Percentiles rank a stretch among this genome's conserved stretches.
These are phyloP conservation scores for Aspergillus oerlinghausenensis DNA, from an alignment of 2,329 filamentous ascomycete genomes.

Conservation along the genomic window DNA sequence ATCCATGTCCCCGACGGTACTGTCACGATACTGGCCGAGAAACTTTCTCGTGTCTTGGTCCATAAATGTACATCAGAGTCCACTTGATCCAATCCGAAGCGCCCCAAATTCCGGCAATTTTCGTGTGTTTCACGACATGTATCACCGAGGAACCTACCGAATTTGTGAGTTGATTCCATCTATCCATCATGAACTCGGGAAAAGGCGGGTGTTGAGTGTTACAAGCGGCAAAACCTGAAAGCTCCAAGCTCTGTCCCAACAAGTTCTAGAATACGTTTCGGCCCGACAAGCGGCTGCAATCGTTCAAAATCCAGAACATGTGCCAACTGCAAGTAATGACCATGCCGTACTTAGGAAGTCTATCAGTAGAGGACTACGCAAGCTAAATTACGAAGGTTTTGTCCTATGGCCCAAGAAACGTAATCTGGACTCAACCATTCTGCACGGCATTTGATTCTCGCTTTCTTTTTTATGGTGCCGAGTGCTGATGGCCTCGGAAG, in stretches of 20 bases:
- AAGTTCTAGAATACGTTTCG: conserved; percentile 14
- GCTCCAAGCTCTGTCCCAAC: conserved; percentile 1
- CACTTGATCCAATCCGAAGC: neutral
- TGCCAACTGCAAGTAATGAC: neutral
- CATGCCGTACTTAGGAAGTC: neutral
- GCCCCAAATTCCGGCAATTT: conserved; percentile 18
- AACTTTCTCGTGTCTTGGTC: neutral
- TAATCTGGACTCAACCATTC: neutral
- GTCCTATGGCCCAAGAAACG: neutral
- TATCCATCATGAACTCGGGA: conserved; percentile 21
- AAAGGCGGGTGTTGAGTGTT: conserved; percentile 27
- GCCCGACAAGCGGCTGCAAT: conserved; percentile 22
- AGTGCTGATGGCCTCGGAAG: conserved; percentile 9
- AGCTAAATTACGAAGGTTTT: neutral
- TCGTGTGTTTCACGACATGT: conserved; percentile 13
- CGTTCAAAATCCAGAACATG: conserved; percentile 1
- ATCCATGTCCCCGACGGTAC: neutral
- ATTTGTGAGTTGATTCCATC: conserved; percentile 2
- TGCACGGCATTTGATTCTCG: conserved; percentile 1
- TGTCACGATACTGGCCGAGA: neutral
- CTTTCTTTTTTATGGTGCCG: conserved; percentile 11
- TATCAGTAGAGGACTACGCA: neutral
- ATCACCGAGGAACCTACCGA: conserved; percentile 12
- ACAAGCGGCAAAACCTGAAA: conserved; percentile 16
- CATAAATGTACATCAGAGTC: neutral